Conservation (phyloP, 306 rosid genomes). For the Fagus sylvatica region DNA sequence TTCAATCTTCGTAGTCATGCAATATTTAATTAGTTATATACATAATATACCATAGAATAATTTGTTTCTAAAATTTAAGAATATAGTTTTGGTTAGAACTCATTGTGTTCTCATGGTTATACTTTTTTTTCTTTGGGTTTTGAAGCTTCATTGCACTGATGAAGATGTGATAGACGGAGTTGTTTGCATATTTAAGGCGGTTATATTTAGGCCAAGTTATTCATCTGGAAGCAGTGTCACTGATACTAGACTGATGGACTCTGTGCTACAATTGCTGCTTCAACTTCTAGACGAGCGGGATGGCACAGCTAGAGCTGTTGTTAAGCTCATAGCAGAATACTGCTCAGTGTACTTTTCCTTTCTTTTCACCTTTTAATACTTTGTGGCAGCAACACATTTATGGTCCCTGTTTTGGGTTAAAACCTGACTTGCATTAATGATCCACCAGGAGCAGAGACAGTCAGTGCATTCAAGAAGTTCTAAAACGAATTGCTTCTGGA, state of each 20-base stretch:
- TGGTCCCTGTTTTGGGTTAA: constrained; percentile 18
- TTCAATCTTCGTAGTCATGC: constrained; percentile 6
- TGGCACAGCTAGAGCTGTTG: constrained; percentile 78
- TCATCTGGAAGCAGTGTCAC: constrained; percentile 47
- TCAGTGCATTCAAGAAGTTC: constrained; percentile 65
- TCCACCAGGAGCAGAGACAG: constrained; percentile 61
- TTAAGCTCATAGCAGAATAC: constrained; percentile 76
- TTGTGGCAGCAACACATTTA: constrained; percentile 4
- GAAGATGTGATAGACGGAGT: constrained; percentile 68
- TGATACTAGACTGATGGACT: constrained; percentile 49
- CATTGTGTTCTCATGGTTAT: constrained; percentile 11
- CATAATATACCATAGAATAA: constrained; percentile 2
- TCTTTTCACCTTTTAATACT: constrained; percentile 23
- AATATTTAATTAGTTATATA: neutral
- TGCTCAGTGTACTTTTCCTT: constrained; percentile 64
- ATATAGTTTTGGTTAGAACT: constrained; percentile 9
- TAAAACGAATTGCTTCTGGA: constrained; percentile 63
- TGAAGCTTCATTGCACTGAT: constrained; percentile 70
- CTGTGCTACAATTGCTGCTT: constrained; percentile 61
- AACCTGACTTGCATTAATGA: constrained; percentile 33
- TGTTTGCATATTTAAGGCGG: constrained; percentile 70
- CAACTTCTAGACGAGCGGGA: constrained; percentile 83
- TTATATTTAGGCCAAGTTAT: constrained; percentile 58
- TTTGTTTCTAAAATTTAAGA: constrained; percentile 15
- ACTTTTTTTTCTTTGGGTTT: constrained; percentile 10